A percentile compares a stretch with the other conserved stretches of the same genome.
These are phyloP conservation scores for Diospyros kaki DNA, from an alignment of 148 eudicot genomes.

Conservation along the genomic window DNA sequence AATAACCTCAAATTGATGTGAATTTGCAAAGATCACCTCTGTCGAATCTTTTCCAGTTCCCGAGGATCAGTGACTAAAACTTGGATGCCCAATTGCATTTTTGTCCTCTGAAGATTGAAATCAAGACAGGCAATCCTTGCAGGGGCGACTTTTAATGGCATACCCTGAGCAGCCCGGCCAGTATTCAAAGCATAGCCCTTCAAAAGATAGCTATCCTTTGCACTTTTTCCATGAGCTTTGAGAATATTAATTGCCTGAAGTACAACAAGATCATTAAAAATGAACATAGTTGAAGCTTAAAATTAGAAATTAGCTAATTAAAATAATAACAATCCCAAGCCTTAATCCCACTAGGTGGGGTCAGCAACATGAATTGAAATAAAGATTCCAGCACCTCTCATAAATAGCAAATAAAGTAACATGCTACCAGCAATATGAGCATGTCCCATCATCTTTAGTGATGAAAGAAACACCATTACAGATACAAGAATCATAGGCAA, in stretches of 20 bases:
- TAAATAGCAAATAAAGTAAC: background rate
- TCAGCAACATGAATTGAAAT: background rate
- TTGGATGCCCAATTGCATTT: constrained; percentile 98
- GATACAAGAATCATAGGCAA: background rate
- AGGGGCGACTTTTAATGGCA: constrained; percentile 88
- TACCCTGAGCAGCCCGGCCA: constrained; percentile 99
- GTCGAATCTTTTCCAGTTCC: constrained; percentile 97
- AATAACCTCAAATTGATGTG: background rate
- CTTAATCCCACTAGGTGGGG: background rate
- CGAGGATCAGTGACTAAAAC: constrained; percentile 90
- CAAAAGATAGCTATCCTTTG: constrained; percentile 82
- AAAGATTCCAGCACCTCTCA: background rate
- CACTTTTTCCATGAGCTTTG: constrained; percentile 95
- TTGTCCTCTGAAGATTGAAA: constrained; percentile 92
- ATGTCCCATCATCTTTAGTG: background rate
- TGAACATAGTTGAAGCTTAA: constrained; percentile 8
- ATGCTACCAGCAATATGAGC: background rate
- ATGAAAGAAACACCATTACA: background rate
- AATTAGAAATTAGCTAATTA: background rate
- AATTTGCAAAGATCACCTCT: constrained; percentile 45
- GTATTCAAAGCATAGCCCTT: constrained; percentile 98
- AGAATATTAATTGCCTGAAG: constrained; percentile 80
- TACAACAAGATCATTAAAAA: constrained; percentile 15
- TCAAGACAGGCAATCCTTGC: constrained; percentile 96
- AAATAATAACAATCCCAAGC: background rate